Evolutionary conservation across 805 yeast genomes (phyloP).

Genomic region (Lipomyces japonicus): DNA sequence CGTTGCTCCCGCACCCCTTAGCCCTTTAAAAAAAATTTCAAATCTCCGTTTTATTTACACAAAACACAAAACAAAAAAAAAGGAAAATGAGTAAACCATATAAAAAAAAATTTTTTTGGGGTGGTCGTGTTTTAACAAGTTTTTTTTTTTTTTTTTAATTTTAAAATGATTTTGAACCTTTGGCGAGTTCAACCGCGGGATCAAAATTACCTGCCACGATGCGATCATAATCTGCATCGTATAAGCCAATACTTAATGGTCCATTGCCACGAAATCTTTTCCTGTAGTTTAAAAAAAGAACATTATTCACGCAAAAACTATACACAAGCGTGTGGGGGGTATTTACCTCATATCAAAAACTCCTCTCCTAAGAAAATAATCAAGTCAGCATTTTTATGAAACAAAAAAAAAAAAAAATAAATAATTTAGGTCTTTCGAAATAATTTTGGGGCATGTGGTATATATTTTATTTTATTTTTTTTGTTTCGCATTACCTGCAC

Average conservation of each 20-base stretch:
- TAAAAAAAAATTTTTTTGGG: too few species aligned
- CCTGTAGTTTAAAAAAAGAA: constrained; percentile 32
- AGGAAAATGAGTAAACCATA: too few species aligned
- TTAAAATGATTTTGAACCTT: constrained; percentile 43
- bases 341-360: constrained; percentile 70
- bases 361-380: constrained; percentile 48
- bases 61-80: too few species aligned
- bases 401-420: neutral
- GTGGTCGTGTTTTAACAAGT: too few species aligned
- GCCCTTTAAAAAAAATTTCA: too few species aligned
- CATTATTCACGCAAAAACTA: neutral
- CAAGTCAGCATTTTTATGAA: neutral
- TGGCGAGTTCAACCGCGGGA: constrained; percentile 73
- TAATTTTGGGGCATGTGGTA: too few species aligned
- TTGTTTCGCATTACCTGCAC: constrained; percentile 49
- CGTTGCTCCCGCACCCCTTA: too few species aligned
- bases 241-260: constrained; percentile 85
- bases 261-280: constrained; percentile 93
- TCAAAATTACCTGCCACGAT: constrained; percentile 77
- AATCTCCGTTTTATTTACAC: too few species aligned
- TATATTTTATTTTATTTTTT: too few species aligned
- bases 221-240: constrained; percentile 80
- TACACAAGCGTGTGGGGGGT: neutral
- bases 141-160: too few species aligned
- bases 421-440: neutral